Base-by-base conservation (phyloP, 2,329 filamentous ascomycete genomes). In the Fusarium foetens region DNA sequence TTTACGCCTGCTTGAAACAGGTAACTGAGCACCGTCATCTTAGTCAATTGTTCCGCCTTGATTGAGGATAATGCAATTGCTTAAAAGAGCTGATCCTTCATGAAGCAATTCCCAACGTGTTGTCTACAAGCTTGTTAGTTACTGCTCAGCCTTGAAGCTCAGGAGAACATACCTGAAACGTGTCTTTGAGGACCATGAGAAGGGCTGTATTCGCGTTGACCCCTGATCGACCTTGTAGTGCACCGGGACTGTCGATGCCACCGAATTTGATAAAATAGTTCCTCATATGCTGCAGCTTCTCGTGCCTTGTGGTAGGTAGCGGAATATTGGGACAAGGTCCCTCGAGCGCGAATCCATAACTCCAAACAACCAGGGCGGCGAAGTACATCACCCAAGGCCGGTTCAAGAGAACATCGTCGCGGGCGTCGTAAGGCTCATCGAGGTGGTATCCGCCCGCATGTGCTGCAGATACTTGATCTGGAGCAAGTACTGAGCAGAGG, bases 311-410 rank as follows among this genome's bases (percentile, higher is more conserved):
- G 41, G 80, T 81, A 62, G 93, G 89, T 25, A 84, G 82, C 74
- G 82, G 86, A 55, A 82, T 77, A 8, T 81, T 82, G 11, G 86
- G 84, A 63, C 93, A 89, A 0, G 94, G 89, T 0, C 96, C 96
- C 75, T 98, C 96, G 25, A 97, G 85, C 0, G 95, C 94, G 79
- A 91, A 98, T 5, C 95, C 95, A 77, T 98, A 99, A 67, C 91
- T 94, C 96, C 96, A 99, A 2, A 98, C 93, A 27, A 98, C 94
- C 19, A 99, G 86, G 1, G 92, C 91, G 2, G 96, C 94, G 79
- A 97, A 97, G 82, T 98, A 99, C 57, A 98, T 85, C 16, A 98
- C 94, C 95, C 96, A 99, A 0, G 95, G 94, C 21, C 96, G 88
- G 78, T 98, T 97, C 66, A 98, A 87, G 4, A 98, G 86, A 58